Percentiles rank a stretch among this genome's conserved stretches.
Conservation (phyloP, 257 asterid genomes). For the Nicotiana obtusifolia region DNA sequence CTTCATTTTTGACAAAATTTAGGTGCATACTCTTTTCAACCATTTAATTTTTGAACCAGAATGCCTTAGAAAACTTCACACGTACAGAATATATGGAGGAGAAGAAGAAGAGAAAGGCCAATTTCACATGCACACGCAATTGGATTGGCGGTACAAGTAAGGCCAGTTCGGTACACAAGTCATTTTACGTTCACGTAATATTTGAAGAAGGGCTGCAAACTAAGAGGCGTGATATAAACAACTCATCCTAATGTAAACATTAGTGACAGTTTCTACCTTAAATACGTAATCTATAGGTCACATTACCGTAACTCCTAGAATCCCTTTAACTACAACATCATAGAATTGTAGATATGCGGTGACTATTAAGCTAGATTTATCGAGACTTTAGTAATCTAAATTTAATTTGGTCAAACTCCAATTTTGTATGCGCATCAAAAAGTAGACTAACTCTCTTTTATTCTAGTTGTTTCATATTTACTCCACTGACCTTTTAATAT, state of each 20-base stretch:
- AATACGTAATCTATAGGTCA: too few relatives aligned
- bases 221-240: too few relatives aligned
- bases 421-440: neutral
- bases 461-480: too few relatives aligned
- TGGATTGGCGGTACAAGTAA: too few relatives aligned
- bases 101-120: neutral
- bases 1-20: neutral
- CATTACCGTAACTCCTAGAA: too few relatives aligned
- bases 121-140: neutral
- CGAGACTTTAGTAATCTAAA: neutral
- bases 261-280: too few relatives aligned
- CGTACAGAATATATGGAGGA: neutral
- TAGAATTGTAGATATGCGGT: neutral
- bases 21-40: neutral
- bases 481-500: neutral
- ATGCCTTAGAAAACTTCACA: neutral
- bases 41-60: neutral
- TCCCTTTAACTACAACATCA: neutral
- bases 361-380: neutral
- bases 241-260: too few relatives aligned
- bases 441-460: neutral
- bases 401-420: neutral
- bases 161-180: too few relatives aligned
- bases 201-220: too few relatives aligned
- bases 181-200: too few relatives aligned